Conservation (phyloP, 257 asterid genomes). For the Capsicum baccatum region DNA sequence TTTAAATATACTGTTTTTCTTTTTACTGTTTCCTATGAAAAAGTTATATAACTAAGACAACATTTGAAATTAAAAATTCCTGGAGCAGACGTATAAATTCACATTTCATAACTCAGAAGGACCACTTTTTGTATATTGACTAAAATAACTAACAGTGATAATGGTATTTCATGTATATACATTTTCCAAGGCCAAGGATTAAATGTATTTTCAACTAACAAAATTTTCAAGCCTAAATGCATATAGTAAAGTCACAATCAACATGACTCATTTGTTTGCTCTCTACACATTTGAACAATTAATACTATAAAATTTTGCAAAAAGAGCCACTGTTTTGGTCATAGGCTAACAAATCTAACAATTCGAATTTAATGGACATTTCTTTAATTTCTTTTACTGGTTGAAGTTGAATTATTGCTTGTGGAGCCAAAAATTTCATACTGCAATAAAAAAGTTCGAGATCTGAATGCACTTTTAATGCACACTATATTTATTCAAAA, state of each 20-base stretch:
- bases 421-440: neutral
- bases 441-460: slow-evolving; percentile 12
- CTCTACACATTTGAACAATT: neutral
- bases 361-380: neutral
- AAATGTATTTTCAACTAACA: slow-evolving; percentile 19
- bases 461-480: slow-evolving; percentile 21
- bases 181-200: neutral
- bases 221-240: slow-evolving; percentile 19
- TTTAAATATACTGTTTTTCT: no score
- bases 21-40: neutral
- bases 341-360: slow-evolving; percentile 2
- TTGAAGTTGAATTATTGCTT: slow-evolving; percentile 23
- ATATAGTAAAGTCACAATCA: slow-evolving; percentile 25
- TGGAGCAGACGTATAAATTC: neutral
- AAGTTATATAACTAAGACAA: neutral
- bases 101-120: neutral
- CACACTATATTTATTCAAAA: neutral
- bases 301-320: neutral
- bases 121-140: neutral
- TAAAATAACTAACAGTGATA: neutral
- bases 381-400: neutral
- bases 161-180: neutral
- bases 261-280: neutral
- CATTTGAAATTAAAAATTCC: neutral
- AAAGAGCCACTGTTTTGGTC: slow-evolving; percentile 11